Percentiles rank a stretch among this genome's conserved stretches.
Conservation (phyloP, 2,329 filamentous ascomycete genomes). For the Xylaria sp. region DNA sequence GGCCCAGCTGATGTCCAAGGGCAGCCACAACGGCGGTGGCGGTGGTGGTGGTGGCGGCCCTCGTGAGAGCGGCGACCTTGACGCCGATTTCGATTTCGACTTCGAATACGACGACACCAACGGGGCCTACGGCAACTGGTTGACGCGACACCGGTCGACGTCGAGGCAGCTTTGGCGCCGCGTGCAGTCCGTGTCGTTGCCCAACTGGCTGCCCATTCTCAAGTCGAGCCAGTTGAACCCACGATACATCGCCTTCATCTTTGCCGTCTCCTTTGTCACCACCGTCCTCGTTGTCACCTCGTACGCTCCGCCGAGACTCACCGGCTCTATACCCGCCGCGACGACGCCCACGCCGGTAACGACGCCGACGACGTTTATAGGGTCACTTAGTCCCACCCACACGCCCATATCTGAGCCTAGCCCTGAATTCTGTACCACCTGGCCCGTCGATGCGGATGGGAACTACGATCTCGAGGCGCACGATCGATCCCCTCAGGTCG, state of each 20-base stretch:
- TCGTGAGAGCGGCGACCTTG: constrained; percentile 35
- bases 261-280: constrained; percentile 40
- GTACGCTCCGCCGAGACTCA: constrained; percentile 38
- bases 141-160: constrained; percentile 24
- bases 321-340: constrained; percentile 7
- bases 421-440: constrained; percentile 46
- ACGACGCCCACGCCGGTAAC: background rate
- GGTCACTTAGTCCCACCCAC: background rate
- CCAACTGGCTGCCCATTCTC: constrained; percentile 41
- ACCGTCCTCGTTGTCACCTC: constrained; percentile 45
- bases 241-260: constrained; percentile 40
- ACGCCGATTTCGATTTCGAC: constrained; percentile 41
- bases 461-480: constrained; percentile 38
- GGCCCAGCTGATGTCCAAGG: constrained; percentile 41
- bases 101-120: constrained; percentile 37
- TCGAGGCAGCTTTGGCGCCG: constrained; percentile 40
- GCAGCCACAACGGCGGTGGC: constrained; percentile 7
- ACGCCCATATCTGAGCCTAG: constrained; percentile 22
- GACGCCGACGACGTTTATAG: background rate
- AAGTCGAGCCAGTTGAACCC: constrained; percentile 44
- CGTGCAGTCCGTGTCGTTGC: constrained; percentile 39
- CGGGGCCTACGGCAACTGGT: constrained; percentile 37
- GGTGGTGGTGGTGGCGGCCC: constrained; percentile 15
- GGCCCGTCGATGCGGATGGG: constrained; percentile 44
- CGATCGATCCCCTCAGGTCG: constrained; percentile 33